Conservation (phyloP, 2,329 filamentous ascomycete genomes). For the Aspergillus unguis region DNA sequence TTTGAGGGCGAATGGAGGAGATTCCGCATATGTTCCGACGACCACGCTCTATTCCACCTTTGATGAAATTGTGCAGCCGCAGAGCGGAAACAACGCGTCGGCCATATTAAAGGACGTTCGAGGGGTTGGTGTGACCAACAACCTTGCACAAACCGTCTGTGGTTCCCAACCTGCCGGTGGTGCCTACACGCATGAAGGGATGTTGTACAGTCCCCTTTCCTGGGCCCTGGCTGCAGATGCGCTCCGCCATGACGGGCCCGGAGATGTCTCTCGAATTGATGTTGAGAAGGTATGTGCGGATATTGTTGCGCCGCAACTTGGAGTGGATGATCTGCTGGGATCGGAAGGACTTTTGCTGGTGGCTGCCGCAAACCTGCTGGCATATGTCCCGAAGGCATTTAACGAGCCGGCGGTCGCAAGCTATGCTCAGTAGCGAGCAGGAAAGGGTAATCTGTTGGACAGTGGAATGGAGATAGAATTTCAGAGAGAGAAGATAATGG, state of each 20-base stretch:
- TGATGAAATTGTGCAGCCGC: conserved; percentile 54
- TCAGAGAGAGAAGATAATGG: neutral
- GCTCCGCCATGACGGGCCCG: conserved; percentile 48
- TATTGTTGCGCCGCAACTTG: conserved; percentile 18
- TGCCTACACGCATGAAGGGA: conserved; percentile 51
- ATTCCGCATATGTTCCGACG: conserved; percentile 48
- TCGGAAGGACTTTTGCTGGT: conserved; percentile 37
- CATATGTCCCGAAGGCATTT: conserved; percentile 22
- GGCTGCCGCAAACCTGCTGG: neutral
- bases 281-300: conserved; percentile 40
- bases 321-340: conserved; percentile 45
- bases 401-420: conserved; percentile 42
- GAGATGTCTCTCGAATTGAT: conserved; percentile 39
- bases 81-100: conserved; percentile 39
- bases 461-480: neutral
- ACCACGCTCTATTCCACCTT: conserved; percentile 46
- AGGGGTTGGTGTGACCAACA: conserved; percentile 50
- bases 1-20: conserved; percentile 46
- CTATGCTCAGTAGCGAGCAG: conserved; percentile 31
- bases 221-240: conserved; percentile 47
- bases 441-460: neutral
- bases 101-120: conserved; percentile 41
- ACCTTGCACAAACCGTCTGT: conserved; percentile 48
- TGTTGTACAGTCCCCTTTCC: conserved; percentile 49
- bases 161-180: conserved; percentile 35